These are phyloP conservation scores for Cutaneotrichosporon curvatum DNA, from an alignment of 1,284 basidiomycete species.

Conservation along the genomic window DNA sequence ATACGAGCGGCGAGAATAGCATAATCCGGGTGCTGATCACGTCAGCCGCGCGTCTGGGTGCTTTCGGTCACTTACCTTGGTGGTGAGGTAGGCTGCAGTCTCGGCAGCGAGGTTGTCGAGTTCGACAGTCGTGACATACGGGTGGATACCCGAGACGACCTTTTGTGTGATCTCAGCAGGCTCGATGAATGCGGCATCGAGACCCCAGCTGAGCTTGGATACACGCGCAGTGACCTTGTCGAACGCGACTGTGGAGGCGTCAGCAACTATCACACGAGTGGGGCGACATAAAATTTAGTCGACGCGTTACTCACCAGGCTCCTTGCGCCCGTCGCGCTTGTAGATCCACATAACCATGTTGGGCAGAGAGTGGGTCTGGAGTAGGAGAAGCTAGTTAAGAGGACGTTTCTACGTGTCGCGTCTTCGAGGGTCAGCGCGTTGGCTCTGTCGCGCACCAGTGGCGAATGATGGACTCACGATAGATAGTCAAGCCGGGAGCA, in stretches of 20 bases:
- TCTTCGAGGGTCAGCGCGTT: too few species aligned
- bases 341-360: constrained; percentile 33
- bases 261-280: neutral
- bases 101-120: constrained; percentile 94
- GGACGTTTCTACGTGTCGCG: too few species aligned
- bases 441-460: too few species aligned
- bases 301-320: constrained; percentile 16
- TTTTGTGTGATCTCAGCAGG: constrained; percentile 93
- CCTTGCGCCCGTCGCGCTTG: constrained; percentile 46
- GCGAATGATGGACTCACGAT: too few species aligned
- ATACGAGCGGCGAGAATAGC: constrained; percentile 89
- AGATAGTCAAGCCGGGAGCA: too few species aligned
- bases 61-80: constrained; percentile 46
- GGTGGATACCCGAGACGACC: constrained; percentile 90
- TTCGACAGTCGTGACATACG: constrained; percentile 86
- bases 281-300: neutral
- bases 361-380: neutral
- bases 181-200: constrained; percentile 88
- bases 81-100: constrained; percentile 95
- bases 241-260: constrained; percentile 26
- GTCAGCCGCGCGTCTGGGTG: constrained; percentile 64
- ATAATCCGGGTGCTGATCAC: constrained; percentile 74
- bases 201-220: constrained; percentile 73
- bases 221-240: constrained; percentile 30
- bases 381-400: constrained; percentile 12